phyloP scores from a whole-genome alignment of 371 early-diverging fungal genomes.

The Mortierella sp. region DNA sequence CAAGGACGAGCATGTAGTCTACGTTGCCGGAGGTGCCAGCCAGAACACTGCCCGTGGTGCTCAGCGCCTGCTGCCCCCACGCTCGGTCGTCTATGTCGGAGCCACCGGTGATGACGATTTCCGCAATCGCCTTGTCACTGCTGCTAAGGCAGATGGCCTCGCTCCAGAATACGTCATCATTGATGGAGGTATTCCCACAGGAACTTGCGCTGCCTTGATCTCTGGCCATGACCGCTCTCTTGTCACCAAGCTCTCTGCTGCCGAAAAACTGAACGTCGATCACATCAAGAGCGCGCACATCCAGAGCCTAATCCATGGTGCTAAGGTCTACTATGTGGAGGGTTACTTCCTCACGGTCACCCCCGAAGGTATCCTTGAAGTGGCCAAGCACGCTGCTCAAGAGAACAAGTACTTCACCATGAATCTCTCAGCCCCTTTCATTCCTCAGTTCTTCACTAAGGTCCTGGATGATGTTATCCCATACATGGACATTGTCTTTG shows the following conservation, averaged over 20 bases:
- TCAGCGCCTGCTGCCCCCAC: constrained; percentile 88
- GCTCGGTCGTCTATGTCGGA: constrained; percentile 91
- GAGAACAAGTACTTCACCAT: constrained; percentile 82
- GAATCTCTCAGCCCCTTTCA: constrained; percentile 97
- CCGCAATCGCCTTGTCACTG: constrained; percentile 75
- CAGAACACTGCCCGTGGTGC: constrained; percentile 96
- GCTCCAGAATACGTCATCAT: constrained; percentile 84
- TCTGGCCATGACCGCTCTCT: constrained; percentile 91
- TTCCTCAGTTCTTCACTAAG: constrained; percentile 92
- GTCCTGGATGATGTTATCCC: constrained; percentile 80
- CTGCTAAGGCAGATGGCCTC: constrained; percentile 89
- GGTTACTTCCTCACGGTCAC: constrained; percentile 94
- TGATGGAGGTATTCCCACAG: constrained; percentile 81
- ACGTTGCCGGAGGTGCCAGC: constrained; percentile 96
- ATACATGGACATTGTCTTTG: constrained; percentile 92
- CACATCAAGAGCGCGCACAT: constrained; percentile 81
- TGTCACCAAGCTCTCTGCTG: constrained; percentile 93
- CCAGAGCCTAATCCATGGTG: constrained; percentile 89
- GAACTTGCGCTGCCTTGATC: constrained; percentile 94
- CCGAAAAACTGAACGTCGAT: constrained; percentile 85
- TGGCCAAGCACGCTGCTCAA: constrained; percentile 90
- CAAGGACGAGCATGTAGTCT: constrained; percentile 74
- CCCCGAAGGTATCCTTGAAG: constrained; percentile 79
- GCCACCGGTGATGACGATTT: constrained; percentile 89
- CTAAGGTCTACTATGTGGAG: constrained; percentile 90